phyloP scores from a whole-genome alignment of 805 yeast genomes.

The Saturnispora diversa region DNA sequence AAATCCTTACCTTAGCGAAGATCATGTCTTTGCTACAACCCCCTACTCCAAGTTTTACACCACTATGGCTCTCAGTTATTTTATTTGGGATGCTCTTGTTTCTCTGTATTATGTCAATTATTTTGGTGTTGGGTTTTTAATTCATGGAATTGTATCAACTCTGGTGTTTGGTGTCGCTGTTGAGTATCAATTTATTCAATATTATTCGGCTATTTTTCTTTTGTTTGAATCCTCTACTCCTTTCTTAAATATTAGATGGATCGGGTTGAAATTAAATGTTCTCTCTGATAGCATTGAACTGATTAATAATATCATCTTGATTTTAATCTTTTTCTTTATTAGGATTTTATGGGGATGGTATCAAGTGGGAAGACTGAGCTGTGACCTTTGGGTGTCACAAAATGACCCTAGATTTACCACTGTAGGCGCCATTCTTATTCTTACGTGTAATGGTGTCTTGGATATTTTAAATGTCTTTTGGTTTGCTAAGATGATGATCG shows the following conservation, averaged over 20 bases:
- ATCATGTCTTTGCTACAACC: conserved; percentile 28
- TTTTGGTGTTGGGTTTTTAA: conserved; percentile 30
- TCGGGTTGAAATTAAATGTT: conserved; percentile 28
- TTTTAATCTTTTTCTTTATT: conserved; percentile 29
- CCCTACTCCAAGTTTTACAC: conserved; percentile 29
- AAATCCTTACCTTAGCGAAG: conserved; percentile 23
- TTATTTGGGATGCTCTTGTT: conserved; percentile 31
- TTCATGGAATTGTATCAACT: conserved; percentile 32
- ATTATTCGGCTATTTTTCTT: conserved; percentile 30
- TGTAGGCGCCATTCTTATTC: conserved; percentile 23
- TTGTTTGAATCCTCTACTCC: conserved; percentile 33
- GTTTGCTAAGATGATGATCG: conserved; percentile 33
- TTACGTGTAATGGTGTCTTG: conserved; percentile 28
- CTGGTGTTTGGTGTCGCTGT: conserved; percentile 25
- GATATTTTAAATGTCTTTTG: conserved; percentile 31
- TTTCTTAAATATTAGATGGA: conserved; percentile 31
- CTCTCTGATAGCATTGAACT: conserved; percentile 26
- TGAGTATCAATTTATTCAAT: conserved; percentile 25
- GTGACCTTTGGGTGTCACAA: conserved; percentile 24
- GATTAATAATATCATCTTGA: conserved; percentile 29
- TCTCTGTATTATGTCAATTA: conserved; percentile 23
- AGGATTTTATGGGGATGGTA: conserved; percentile 35
- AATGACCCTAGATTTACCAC: conserved; percentile 25
- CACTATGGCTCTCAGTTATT: conserved; percentile 29
- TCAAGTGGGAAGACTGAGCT: conserved; percentile 24